Evolutionary conservation across 768 basidiomycete species (phyloP), one percentile per base, ranked within the genome.

Genomic region (Phanerodontia chrysosporium): DNA sequence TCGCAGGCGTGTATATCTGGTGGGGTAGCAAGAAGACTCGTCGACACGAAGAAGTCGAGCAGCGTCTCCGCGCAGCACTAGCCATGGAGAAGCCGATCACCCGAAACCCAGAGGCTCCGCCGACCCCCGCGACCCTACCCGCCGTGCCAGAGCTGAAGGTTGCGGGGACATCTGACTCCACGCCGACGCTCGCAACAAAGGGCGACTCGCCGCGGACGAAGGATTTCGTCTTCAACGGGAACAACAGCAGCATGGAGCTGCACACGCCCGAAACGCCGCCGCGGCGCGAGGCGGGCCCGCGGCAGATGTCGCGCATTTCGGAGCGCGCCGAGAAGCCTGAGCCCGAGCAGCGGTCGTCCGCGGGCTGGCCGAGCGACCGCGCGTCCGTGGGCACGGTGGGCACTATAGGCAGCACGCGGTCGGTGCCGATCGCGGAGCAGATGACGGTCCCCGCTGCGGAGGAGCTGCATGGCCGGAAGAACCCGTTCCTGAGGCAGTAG

Each of bases 1-100:
- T 73, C 27, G 83, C 92, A 7, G 89, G 81, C 10, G 72, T 91
- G 21, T 74, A 88, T 45, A 92, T 93, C 61, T 92, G 86, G 81
- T 76, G 80, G 61, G 90, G 90, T 30, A 83, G 86, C 7, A 75
- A 82, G 66, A 79, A 81, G 66, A 88, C 89, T 12, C 88, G 87
- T 66, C 81, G 87, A 28, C 81, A 83, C 2, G 76, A 81, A 59
- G 78, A 84, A 69, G 87, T 91, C 36, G 78, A 83, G 67, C 79
- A 83, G 60, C 77, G 81, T 49, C 73, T 91, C 7, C 80, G 81
- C 44, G 78, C 66, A 9, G 77, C 76, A 6, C 72, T 80, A 30
- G 70, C 72, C 45, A 70, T 73, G 66, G 74, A 75, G 29, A 64
- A 59, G 58, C 36, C 59, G n/a, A 45, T n/a, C 39, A 28, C 57